Evolutionary conservation across 805 yeast species (phyloP).

Genomic region (Hanseniaspora lindneri): DNA sequence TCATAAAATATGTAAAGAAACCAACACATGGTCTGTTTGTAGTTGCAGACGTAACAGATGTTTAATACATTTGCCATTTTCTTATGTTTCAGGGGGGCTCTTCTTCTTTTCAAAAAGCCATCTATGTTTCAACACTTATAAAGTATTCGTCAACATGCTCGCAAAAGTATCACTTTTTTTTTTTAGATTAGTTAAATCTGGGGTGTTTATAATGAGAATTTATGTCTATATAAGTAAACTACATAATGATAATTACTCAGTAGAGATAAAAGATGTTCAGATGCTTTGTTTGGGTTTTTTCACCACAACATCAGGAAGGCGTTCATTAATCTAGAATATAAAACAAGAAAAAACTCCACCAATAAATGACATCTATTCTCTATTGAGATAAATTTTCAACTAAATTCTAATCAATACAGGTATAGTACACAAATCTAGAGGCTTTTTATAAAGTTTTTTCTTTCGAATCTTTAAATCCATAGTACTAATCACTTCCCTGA

Average conservation of each 20-base stretch:
- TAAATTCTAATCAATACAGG: constrained; percentile 16
- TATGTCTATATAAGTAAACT: background rate
- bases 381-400: constrained; percentile 15
- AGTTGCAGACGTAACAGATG: no score
- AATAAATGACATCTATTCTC: constrained; percentile 16
- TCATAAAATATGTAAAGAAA: no score
- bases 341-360: constrained; percentile 13
- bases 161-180: no score
- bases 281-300: background rate
- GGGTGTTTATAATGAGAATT: background rate
- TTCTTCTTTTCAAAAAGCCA: no score
- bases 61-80: no score
- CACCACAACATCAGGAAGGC: background rate
- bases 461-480: constrained; percentile 4
- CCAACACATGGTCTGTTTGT: no score
- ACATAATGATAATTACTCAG: background rate
- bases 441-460: constrained; percentile 12
- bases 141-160: no score
- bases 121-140: no score
- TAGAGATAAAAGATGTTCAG: background rate
- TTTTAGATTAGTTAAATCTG: no score
- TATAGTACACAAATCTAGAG: constrained; percentile 15
- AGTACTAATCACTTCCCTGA: constrained; percentile 4
- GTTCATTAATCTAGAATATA: background rate
- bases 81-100: no score